Evolutionary conservation across 2,329 filamentous ascomycete genomes (phyloP).

Genomic region (Xylaria sp.): DNA sequence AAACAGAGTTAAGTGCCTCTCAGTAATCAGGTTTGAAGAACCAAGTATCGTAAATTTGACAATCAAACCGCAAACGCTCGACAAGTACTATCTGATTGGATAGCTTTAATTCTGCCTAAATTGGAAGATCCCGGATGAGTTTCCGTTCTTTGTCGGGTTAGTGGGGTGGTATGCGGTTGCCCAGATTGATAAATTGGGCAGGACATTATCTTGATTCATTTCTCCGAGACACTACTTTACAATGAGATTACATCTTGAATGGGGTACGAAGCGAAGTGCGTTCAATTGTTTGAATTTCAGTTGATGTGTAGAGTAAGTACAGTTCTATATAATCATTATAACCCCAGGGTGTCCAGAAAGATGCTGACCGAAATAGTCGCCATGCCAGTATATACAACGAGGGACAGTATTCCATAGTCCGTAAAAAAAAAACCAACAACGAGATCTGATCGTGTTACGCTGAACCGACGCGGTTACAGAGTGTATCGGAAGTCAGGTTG

Average conservation of each 20-base stretch:
- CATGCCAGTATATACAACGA: constrained; percentile 30
- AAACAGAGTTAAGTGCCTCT: background rate
- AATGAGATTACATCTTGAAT: background rate
- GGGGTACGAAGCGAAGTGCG: constrained; percentile 10
- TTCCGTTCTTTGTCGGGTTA: constrained; percentile 43
- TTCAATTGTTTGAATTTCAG: constrained; percentile 16
- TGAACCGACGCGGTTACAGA: constrained; percentile 41
- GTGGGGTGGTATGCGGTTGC: constrained; percentile 1
- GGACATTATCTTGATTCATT: background rate
- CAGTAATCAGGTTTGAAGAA: background rate
- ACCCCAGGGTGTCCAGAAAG: constrained; percentile 23
- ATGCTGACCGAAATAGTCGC: constrained; percentile 22
- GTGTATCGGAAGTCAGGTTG: constrained; percentile 55
- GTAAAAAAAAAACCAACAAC: background rate
- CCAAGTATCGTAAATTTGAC: background rate
- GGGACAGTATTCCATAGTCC: constrained; percentile 9
- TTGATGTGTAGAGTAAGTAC: constrained; percentile 25
- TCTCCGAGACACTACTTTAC: background rate
- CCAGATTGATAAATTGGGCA: background rate
- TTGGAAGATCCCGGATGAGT: constrained; percentile 13
- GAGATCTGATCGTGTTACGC: background rate
- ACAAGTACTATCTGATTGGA: constrained; percentile 28
- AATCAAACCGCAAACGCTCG: background rate
- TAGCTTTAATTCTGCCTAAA: constrained; percentile 39
- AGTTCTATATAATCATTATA: constrained; percentile 25